Evolutionary conservation across 2,329 filamentous ascomycete genomes (phyloP).

Genomic region (Colletotrichum paranaense): DNA sequence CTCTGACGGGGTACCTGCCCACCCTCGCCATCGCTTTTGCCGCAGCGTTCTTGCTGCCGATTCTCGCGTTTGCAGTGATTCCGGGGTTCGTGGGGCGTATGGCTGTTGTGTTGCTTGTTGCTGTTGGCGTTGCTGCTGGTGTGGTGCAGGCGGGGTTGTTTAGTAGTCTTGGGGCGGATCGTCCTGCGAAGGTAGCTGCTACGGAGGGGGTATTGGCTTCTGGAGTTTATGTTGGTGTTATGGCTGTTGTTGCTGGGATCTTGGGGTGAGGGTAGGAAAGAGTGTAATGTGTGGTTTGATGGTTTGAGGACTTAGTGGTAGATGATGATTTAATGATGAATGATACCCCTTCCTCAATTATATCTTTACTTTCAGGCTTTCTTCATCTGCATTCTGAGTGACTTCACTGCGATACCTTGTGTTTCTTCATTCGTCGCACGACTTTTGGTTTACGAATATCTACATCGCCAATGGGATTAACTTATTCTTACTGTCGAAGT

Average conservation of each 20-base stretch:
- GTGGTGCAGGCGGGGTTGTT: constrained; percentile 44
- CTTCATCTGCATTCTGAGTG: no score
- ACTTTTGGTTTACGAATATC: no score
- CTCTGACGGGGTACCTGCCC: constrained; percentile 31
- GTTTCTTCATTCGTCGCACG: no score
- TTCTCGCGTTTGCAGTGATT: constrained; percentile 69
- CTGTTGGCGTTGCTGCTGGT: constrained; percentile 52
- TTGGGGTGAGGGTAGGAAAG: constrained; percentile 23
- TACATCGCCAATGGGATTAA: no score
- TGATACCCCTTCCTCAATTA: not conserved
- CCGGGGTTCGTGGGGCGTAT: constrained; percentile 67
- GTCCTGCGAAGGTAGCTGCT: constrained; percentile 30
- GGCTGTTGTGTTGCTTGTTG: constrained; percentile 65
- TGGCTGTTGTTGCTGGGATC: constrained; percentile 48
- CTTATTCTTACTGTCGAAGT: no score
- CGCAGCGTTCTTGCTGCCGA: constrained; percentile 64
- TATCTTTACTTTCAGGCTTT: not conserved
- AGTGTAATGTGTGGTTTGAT: not conserved
- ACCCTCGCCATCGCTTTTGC: constrained; percentile 58
- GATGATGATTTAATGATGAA: not conserved
- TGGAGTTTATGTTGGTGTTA: constrained; percentile 48
- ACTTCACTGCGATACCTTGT: no score
- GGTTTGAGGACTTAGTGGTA: not conserved
- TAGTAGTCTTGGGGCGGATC: constrained; percentile 36
- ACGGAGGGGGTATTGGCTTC: constrained; percentile 41